These are phyloP conservation scores for Mallotus nudiflorus DNA, from an alignment of 345 rosid species.

Conservation along the genomic window DNA sequence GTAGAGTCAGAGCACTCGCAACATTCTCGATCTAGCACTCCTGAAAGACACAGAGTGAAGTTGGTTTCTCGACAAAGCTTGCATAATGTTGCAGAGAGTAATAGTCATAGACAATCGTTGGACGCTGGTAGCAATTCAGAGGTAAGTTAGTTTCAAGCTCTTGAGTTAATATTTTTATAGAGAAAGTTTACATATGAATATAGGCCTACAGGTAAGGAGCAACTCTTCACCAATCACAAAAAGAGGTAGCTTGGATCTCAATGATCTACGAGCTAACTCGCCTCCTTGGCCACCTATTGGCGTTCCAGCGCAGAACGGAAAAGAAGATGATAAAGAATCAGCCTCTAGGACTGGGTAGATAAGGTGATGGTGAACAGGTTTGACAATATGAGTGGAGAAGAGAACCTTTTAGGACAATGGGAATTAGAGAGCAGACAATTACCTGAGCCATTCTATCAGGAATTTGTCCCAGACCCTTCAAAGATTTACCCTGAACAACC, in stretches of 20 bases:
- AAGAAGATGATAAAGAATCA: slow-evolving; percentile 31
- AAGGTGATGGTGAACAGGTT: slow-evolving; percentile 32
- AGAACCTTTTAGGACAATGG: slow-evolving; percentile 21
- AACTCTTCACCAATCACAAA: slow-evolving; percentile 2
- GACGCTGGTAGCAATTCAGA: slow-evolving; percentile 9
- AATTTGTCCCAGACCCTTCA: slow-evolving; percentile 27
- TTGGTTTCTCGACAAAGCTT: slow-evolving; percentile 20
- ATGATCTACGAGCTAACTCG: slow-evolving; percentile 18
- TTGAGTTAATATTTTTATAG: no score
- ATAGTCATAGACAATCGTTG: slow-evolving; percentile 7
- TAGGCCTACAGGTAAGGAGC: slow-evolving; percentile 18
- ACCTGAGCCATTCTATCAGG: slow-evolving; percentile 33
- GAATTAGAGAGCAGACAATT: slow-evolving; percentile 44
- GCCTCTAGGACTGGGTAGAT: slow-evolving; percentile 33
- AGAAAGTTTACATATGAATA: no score
- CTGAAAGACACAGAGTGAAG: slow-evolving; percentile 23
- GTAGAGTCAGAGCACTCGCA: slow-evolving; percentile 23
- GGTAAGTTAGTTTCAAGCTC: neutral
- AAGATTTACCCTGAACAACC: slow-evolving; percentile 47
- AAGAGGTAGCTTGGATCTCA: slow-evolving; percentile 34
- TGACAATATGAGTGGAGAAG: slow-evolving; percentile 13
- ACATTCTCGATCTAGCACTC: slow-evolving; percentile 34
- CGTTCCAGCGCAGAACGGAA: slow-evolving; percentile 18
- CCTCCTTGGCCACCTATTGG: slow-evolving; percentile 22
- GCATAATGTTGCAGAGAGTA: slow-evolving; percentile 12